Conservation (phyloP, 2,329 filamentous ascomycete genomes). For the Cordyceps cicadae region DNA sequence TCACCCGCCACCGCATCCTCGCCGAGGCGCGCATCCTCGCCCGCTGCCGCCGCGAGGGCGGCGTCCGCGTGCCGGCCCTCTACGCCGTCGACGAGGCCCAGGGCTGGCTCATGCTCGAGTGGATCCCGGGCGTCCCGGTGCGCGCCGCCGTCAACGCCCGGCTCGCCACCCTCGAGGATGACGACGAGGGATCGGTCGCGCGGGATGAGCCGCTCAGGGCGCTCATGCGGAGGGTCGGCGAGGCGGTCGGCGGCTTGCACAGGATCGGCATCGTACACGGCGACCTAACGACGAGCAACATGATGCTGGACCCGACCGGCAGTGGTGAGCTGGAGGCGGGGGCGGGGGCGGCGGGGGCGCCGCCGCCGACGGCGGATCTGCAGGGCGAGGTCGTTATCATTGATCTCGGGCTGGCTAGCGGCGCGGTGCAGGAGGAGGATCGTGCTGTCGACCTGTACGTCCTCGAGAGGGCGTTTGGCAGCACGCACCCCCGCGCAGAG, state of each 20-base stretch:
- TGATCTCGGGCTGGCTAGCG: constrained; percentile 84
- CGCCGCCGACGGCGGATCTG: constrained; percentile 24
- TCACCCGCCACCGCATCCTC: constrained; percentile 80
- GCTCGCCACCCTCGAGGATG: constrained; percentile 42
- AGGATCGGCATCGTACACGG: constrained; percentile 83
- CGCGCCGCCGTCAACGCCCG: constrained; percentile 61
- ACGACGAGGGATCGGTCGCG: constrained; percentile 23
- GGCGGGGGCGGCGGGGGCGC: too few species aligned
- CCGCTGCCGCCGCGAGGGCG: constrained; percentile 70
- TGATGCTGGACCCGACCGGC: constrained; percentile 58
- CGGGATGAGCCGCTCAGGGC: constrained; percentile 45
- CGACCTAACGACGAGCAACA: constrained; percentile 92
- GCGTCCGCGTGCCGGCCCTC: constrained; percentile 73
- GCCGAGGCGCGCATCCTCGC: constrained; percentile 81
- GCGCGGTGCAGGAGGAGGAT: constrained; percentile 80
- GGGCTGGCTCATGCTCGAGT: constrained; percentile 78
- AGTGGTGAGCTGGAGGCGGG: constrained; percentile 14
- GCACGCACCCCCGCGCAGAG: constrained; percentile 84
- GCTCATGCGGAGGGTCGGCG: constrained; percentile 64
- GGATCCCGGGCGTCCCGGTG: constrained; percentile 67
- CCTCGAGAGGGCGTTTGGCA: constrained; percentile 85
- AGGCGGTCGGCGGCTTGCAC: constrained; percentile 68
- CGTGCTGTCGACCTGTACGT: constrained; percentile 95
- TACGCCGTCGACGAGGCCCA: constrained; percentile 56
- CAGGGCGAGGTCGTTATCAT: constrained; percentile 80